Base-by-base conservation (phyloP, 1,139 yeast species). In the Diutina siamensis region DNA sequence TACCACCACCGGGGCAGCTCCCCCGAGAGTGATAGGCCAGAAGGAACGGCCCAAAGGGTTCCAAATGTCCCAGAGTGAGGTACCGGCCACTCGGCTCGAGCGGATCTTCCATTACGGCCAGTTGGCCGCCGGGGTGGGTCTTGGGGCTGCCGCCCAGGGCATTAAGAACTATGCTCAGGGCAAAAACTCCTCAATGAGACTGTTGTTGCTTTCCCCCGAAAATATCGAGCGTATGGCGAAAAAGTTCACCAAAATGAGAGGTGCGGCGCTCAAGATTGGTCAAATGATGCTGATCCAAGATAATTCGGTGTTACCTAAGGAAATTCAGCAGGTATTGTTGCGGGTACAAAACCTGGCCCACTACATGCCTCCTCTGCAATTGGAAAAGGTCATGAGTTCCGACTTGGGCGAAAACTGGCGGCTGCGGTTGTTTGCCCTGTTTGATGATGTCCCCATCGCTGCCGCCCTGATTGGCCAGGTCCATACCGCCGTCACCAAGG, bases 381-480 rank as follows among this genome's bases (percentile, higher is more conserved):
- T 92, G 48, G 89, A 87, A 55, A 71, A 76, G 46, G 89, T 87
- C 3, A 75, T 92, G 79, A 61, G 71, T 12, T 62, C 67, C 17
- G 94, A 88, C 51, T 72, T 92, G 49, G 97, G 97, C 15, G 67
- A 62, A 13, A 71, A 77, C 50, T 92, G 99, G 99, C 74, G 88
- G 51, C 62, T 67, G 12, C 71, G 80, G 35, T 60, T 68, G 45
- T 92, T 86, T 58, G 66, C 82, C 10, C 67, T 76, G 2, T 92
- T 94, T 63, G 87, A 87, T 48, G 95, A 85, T 54, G 72, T 83
- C 22, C 98, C 99, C 2, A 77, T 92, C 49, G 98, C 98, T 1
- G 97, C 98, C 3, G 98, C 98, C 1, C 86, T 96, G 3, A 92
- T 92, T 55, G 97, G 98, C 2, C 97, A 92, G 62, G 98, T 92